Conservation (phyloP, 140 eudicot species). For the Stevia rebaudiana region DNA sequence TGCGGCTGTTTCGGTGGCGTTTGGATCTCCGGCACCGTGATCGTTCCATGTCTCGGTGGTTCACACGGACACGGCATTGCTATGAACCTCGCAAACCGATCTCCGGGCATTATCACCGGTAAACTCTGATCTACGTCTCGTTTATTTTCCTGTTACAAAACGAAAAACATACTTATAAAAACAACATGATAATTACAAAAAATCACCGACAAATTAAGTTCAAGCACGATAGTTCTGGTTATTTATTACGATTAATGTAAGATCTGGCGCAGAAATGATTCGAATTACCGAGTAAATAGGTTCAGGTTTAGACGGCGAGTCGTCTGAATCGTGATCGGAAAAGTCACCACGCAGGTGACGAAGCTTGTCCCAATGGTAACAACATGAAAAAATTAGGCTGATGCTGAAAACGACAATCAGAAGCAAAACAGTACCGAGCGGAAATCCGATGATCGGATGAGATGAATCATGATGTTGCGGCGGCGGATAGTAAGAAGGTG, state of each 20-base stretch:
- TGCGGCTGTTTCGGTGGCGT: slow-evolving; percentile 51
- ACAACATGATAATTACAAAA: background rate
- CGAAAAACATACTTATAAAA: background rate
- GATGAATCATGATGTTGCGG: slow-evolving; percentile 38
- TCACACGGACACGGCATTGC: slow-evolving; percentile 91
- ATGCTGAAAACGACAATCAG: slow-evolving; percentile 58
- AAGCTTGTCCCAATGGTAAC: slow-evolving; percentile 89
- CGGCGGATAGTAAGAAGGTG: slow-evolving; percentile 47
- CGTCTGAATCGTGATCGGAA: slow-evolving; percentile 21
- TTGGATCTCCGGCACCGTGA: slow-evolving; percentile 32
- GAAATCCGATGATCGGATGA: slow-evolving; percentile 73
- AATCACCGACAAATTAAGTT: background rate
- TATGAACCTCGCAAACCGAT: slow-evolving; percentile 60
- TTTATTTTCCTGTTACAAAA: slow-evolving; percentile 34
- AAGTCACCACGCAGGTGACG: slow-evolving; percentile 55
- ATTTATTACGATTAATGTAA: background rate
- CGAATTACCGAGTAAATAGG: slow-evolving; percentile 38
- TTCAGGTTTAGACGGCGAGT: slow-evolving; percentile 40
- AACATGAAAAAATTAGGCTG: slow-evolving; percentile 76
- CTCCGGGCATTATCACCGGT: slow-evolving; percentile 86
- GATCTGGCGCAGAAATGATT: background rate
- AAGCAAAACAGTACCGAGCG: slow-evolving; percentile 72
- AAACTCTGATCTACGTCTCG: slow-evolving; percentile 33
- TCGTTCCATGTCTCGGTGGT: slow-evolving; percentile 45
- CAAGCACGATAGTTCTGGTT: background rate